These are phyloP conservation scores for Aspergillus fumigatus DNA, from an alignment of 2,329 filamentous ascomycete genomes.

Conservation along the genomic window DNA sequence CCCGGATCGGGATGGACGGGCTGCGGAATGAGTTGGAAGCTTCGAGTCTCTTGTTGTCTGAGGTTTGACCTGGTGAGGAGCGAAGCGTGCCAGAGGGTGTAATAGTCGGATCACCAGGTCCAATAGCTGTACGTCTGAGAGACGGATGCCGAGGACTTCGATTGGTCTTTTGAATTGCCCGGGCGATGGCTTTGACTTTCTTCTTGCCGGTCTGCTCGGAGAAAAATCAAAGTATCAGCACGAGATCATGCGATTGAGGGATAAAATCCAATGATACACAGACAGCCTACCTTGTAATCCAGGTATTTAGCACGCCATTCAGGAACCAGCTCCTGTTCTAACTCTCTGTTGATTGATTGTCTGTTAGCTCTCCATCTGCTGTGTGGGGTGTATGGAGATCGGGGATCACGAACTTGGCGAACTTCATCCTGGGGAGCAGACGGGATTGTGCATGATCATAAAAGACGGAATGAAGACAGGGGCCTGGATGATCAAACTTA, in stretches of 20 bases:
- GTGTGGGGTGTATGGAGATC: slow-evolving; percentile 3
- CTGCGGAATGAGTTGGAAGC: slow-evolving; percentile 10
- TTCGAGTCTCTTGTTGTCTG: slow-evolving; percentile 17
- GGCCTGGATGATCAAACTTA: not conserved
- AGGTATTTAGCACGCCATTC: slow-evolving; percentile 95
- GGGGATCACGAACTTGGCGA: slow-evolving; percentile 50
- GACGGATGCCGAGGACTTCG: slow-evolving; percentile 45
- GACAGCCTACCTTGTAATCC: slow-evolving; percentile 70
- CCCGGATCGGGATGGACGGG: slow-evolving; percentile 11
- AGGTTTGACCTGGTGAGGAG: slow-evolving; percentile 14
- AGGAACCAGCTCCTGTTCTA: slow-evolving; percentile 82
- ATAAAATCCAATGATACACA: slow-evolving; percentile 5
- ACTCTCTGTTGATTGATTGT: slow-evolving; percentile 50
- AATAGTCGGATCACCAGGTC: slow-evolving; percentile 10
- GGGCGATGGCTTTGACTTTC: slow-evolving; percentile 75
- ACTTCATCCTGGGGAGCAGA: slow-evolving; percentile 49
- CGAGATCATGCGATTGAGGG: not conserved
- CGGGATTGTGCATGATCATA: slow-evolving; percentile 15
- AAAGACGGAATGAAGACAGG: not conserved
- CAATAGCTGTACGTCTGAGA: slow-evolving; percentile 25
- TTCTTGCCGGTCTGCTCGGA: slow-evolving; percentile 68
- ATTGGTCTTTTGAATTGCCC: slow-evolving; percentile 61
- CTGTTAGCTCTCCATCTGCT: slow-evolving; percentile 12
- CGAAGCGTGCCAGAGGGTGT: slow-evolving; percentile 8
- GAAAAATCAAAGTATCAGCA: slow-evolving; percentile 8